A percentile compares a stretch with the other conserved stretches of the same genome.
phyloP scores from a whole-genome alignment of 202 grass and related monocot genomes.

The Eragrostis tef region DNA sequence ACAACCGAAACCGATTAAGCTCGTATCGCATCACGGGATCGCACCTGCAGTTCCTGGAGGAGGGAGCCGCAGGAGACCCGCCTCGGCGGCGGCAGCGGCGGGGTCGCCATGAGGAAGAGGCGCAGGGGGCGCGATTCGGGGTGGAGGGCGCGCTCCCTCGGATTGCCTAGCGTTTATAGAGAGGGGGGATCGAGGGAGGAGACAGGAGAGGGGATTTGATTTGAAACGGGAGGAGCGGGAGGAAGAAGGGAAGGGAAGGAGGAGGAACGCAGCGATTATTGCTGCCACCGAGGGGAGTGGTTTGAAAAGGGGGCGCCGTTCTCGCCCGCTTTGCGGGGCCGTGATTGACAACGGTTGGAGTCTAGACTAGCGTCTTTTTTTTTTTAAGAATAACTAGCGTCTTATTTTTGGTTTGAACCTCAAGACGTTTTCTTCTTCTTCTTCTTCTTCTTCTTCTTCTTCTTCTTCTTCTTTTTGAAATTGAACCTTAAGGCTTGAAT shows the following conservation, averaged over 20 bases:
- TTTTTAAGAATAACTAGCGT: too few relatives aligned
- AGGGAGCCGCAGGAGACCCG: constrained; percentile 68
- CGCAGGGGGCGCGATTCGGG: background rate
- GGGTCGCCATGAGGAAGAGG: constrained; percentile 27
- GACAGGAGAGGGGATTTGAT: constrained; percentile 24
- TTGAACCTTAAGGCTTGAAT: too few relatives aligned
- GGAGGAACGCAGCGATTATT: background rate
- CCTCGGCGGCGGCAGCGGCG: constrained; percentile 32
- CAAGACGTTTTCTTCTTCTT: too few relatives aligned
- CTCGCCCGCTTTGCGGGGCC: constrained; percentile 43
- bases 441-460: too few relatives aligned
- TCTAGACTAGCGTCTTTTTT: too few relatives aligned
- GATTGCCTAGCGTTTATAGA: constrained; percentile 50
- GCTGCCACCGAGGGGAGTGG: background rate
- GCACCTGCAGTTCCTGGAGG: constrained; percentile 86
- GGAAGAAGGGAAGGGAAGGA: constrained; percentile 1
- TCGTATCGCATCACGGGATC: background rate
- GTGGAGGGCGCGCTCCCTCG: background rate
- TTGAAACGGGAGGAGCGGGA: constrained; percentile 57
- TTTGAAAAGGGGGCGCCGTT: constrained; percentile 45
- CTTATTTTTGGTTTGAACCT: too few relatives aligned
- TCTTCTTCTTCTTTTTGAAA: too few relatives aligned
- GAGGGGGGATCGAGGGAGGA: background rate
- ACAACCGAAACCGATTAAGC: background rate
- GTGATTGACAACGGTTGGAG: constrained; percentile 3